Evolutionary conservation across 345 rosid species (phyloP), one percentile per base, ranked within the genome.

Genomic region (Rhodomyrtus tomentosa): DNA sequence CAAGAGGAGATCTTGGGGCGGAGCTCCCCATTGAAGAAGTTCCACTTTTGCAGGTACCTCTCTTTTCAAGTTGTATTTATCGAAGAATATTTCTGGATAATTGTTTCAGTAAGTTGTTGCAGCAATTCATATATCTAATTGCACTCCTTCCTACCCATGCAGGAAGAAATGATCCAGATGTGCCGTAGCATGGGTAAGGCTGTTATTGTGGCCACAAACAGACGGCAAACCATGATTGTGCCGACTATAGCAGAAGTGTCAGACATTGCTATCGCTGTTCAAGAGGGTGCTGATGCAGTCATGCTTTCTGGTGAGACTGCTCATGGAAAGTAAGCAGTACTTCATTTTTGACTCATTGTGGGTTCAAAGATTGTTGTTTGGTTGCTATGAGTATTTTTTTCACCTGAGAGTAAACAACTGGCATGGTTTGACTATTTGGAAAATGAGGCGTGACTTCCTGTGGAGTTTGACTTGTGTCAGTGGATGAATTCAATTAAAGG

Each of bases 251-350:
- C 99, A 15, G 99, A 97, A 93, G 99, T 97, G 54, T 95, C 99
- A 50, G 99, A 97, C 89, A 97, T 97, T 88, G 99, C 98, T 73
- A 97, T 97, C 25, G 99, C 99, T 82, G 99, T 97, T 85, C 92
- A 98, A 72, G 99, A 97, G 92, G 99, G 99, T 88, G 96, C 99
- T 83, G 99, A 97, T 88, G 98, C 98, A 14, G 93, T 97, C 24
- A 97, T 97, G 99, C 99, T 97, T 89, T 97, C 99, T 50, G 99
- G 99, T 86, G 99, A 97, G 92, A 97, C 99, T 88, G 99, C 99
- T 87, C 98, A 97, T 62, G 99, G 99, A 83, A 97, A 95, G 99
- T 97, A 88, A 90, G 99, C 90, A 62, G 10, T 24, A 4, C 79
- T 68, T 38, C 45, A 18, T 29, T 32, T 11, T 87, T 29, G 0